These are phyloP conservation scores for Macroventuria anomochaeta DNA, from an alignment of 2,329 filamentous ascomycete species.

Conservation along the genomic window DNA sequence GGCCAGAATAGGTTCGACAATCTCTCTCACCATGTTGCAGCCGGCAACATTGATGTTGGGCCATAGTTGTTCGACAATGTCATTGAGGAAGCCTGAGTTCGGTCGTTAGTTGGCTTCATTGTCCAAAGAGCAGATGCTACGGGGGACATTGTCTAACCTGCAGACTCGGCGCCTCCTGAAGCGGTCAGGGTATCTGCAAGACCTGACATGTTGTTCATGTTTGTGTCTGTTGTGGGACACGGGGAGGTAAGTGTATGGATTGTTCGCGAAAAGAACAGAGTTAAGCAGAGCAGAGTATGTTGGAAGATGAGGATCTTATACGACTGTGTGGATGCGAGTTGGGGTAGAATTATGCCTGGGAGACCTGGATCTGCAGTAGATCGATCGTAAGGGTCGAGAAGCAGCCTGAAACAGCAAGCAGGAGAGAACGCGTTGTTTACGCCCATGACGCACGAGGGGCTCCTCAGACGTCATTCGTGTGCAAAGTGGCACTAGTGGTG, in stretches of 20 bases:
- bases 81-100: constrained; percentile 54
- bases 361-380: constrained; percentile 6
- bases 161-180: constrained; percentile 52
- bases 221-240: background rate
- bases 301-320: constrained; percentile 9
- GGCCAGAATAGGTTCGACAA: constrained; percentile 57
- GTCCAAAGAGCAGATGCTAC: background rate
- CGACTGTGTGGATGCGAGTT: constrained; percentile 9
- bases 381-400: constrained; percentile 10
- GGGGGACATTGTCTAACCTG: constrained; percentile 32
- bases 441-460: constrained; percentile 14
- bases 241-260: background rate
- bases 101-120: background rate
- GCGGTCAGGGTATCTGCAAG: constrained; percentile 52
- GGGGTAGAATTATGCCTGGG: constrained; percentile 10
- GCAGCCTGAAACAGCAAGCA: constrained; percentile 9
- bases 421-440: constrained; percentile 15
- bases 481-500: too few species aligned
- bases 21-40: constrained; percentile 55
- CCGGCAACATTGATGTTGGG: constrained; percentile 57
- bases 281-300: background rate
- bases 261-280: background rate
- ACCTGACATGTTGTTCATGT: constrained; percentile 29
- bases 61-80: constrained; percentile 58
- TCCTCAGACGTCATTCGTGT: constrained; percentile 19